phyloP scores from a whole-genome alignment of 176 grass and related monocot genomes.

The Microstegium vimineum region DNA sequence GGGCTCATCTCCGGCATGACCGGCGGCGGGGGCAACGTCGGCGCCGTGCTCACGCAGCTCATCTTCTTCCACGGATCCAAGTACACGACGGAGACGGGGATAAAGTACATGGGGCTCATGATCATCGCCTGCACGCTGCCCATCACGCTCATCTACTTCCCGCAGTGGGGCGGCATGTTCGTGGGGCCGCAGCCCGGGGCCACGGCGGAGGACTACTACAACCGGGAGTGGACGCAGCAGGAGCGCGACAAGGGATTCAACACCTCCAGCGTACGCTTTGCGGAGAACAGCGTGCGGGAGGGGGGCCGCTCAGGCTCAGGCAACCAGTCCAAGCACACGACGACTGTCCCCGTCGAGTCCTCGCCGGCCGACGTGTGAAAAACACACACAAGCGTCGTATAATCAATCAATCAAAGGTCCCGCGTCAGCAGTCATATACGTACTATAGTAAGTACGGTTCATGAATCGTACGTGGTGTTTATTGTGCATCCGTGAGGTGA shows the following conservation, averaged over 20 bases:
- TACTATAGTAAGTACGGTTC: no score
- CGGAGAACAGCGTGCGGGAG: conserved; percentile 74
- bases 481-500: not conserved
- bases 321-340: conserved; percentile 47
- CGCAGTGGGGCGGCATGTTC: conserved; percentile 78
- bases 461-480: not conserved
- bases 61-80: conserved; percentile 79
- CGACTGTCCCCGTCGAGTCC: conserved; percentile 46
- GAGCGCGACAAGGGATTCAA: conserved; percentile 52
- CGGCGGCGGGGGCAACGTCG: conserved; percentile 76
- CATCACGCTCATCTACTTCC: conserved; percentile 65
- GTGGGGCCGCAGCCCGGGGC: conserved; percentile 16
- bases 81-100: conserved; percentile 80
- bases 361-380: conserved; percentile 44
- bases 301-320: conserved; percentile 33
- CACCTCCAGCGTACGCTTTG: conserved; percentile 43
- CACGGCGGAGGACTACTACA: conserved; percentile 73
- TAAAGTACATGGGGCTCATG: conserved; percentile 92
- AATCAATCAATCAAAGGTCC: not conserved
- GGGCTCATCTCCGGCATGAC: conserved; percentile 90
- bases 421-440: not conserved
- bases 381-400: not conserved
- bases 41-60: conserved; percentile 79
- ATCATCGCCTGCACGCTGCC: conserved; percentile 81
- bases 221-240: conserved; percentile 57